Evolutionary conservation across 345 rosid species (phyloP), one percentile per base, ranked within the genome.

Genomic region (Tarenaya hassleriana): DNA sequence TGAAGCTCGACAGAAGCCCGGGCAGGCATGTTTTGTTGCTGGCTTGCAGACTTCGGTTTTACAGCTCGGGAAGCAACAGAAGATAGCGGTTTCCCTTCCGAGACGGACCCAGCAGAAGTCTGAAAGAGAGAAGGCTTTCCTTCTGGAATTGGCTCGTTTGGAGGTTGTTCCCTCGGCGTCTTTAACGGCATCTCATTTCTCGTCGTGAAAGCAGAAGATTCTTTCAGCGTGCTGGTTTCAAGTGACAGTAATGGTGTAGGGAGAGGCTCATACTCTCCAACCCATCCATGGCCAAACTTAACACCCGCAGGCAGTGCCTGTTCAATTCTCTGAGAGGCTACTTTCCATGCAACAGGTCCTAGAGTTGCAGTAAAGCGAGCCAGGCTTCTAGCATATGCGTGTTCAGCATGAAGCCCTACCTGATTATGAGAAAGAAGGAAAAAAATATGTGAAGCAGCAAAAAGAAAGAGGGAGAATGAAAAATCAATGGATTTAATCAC

Each of bases 271-370:
- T 86, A 86, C 58, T 86, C 95, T 53, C 79, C 89, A 37, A 86
- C 95, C 95, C 95, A 86, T 20, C 95, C 95, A 41, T 77, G 84
- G 41, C 95, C 95, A 64, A 71, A 86, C 69, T 88, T 77, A 62
- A 67, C 72, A 18, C 79, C 95, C 43, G 71, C 50, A 53, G 88
- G 92, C 47, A 88, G 60, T 59, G 84, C 71, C 69, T 70, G 75
- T 69, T 86, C 83, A 69, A 86, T 83, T 74, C 83, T 71, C 59
- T 78, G 77, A 10, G 92, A 79, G 41, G 95, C 95, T 64, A 79
- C 79, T 61, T 73, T 77, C 95, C 95, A 86, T 35, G 92, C 89
- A 50, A 74, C 56, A 45, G 95, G 88, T 60, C 95, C 92, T 48
- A 86, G 86, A 34, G 82, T 75, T 9, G 86, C 95, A 45, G 95